Base-by-base conservation (phyloP, 805 yeast genomes). In the Lipomyces oligophaga region DNA sequence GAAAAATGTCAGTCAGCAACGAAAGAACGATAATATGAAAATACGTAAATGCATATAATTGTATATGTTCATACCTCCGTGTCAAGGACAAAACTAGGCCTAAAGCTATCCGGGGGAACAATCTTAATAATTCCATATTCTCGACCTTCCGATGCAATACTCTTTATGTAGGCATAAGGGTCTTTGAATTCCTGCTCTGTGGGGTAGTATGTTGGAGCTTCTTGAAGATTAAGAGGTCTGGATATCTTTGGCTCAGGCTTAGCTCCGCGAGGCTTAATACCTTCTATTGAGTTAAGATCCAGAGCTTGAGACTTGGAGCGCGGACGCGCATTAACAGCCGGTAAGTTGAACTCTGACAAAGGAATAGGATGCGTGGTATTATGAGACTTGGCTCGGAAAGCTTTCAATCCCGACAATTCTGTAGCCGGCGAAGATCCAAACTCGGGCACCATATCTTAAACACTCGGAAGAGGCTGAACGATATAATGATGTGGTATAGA, bases 71-170 rank as follows among this genome's bases (percentile, higher is more conserved):
- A 42, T 38, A 48, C 49, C 42, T 66, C 65, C 2, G 62, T 49
- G 46, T 66, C 67, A 4, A 67, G 46, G 21, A 60, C 55, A 37
- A 67, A 65, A 37, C 46, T 49, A 6, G 72, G 81, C 16, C 66
- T 61, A 69, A 76, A 77, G 1, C 55, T 58, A 0, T 49, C 48
- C 0, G 90, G 89, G 3, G 94, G 81, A 5, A 76, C 69, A 2
- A 89, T 62, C 60, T 88, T 89, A 35, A 87, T 65, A 59, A 93
- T 88, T 0, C 96, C 96, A 62, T 73, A 78, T 24, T 67, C 62
- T 26, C 62, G 65, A 2, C 93, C 95, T 7, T 72, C 58, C 0
- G 72, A 69, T 10, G 66, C 63, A 1, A 78, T 63, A 11, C 76
- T 69, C 19, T 83, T 81, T 15, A 85, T 67, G 55, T 80, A 83